Conservation (phyloP, 2,329 filamentous ascomycete species). For the Orbilia quercus region DNA sequence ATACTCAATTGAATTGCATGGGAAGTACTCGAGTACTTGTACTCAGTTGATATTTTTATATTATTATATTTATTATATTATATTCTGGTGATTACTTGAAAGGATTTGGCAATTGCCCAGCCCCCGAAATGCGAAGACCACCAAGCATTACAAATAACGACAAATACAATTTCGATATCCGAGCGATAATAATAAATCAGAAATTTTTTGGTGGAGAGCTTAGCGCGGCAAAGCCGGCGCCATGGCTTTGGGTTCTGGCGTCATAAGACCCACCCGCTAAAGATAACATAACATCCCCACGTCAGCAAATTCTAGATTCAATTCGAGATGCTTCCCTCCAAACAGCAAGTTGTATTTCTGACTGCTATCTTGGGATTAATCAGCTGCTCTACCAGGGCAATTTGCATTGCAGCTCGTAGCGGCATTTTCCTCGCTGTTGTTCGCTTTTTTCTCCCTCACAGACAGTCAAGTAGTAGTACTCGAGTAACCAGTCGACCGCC, state of each 20-base stretch:
- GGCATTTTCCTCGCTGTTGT: conserved; percentile 31
- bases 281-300: conserved; percentile 21
- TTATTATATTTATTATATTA: neutral
- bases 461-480: no score
- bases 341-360: neutral
- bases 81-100: conserved; percentile 35
- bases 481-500: no score
- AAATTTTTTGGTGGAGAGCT: conserved; percentile 18
- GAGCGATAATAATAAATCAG: no score
- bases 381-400: conserved; percentile 40
- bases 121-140: conserved; percentile 14
- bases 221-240: conserved; percentile 49
- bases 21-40: no score
- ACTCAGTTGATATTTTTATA: no score
- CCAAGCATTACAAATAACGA: conserved; percentile 31
- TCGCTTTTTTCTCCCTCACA: neutral
- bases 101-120: conserved; percentile 27
- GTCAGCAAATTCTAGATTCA: conserved; percentile 33
- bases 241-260: conserved; percentile 50
- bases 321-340: neutral
- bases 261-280: conserved; percentile 26
- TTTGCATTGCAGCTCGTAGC: conserved; percentile 42
- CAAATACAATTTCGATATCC: neutral
- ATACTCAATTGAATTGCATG: neutral
- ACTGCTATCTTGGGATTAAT: conserved; percentile 23